Base-by-base conservation (phyloP, 305 asterid genomes). In the Fraxinus floribunda region DNA sequence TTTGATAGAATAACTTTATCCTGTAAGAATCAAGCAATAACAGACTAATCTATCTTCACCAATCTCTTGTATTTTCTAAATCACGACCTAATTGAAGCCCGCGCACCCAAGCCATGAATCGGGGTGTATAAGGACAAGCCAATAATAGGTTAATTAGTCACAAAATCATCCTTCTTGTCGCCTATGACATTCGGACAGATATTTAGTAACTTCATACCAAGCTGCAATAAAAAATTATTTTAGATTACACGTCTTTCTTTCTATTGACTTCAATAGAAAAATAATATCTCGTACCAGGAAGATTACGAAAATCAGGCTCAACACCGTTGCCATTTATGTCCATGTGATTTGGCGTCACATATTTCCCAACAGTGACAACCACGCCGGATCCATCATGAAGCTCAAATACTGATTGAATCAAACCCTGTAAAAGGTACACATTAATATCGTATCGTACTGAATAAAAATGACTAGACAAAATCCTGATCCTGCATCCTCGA, bases 301-400 rank as follows among this genome's bases (percentile, higher is more conserved):
- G 71, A 81, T 88, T 93, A 41, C 83, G 92, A 84, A 92, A 96
- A 93, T 96, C 99, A 30, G 99, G 98, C 68, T 94, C 97, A 78
- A 96, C 85, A 52, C 99, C 99, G 32, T 93, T 93, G 81, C 97
- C 96, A 71, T 96, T 96, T 39, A 96, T 96, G 90, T 96, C 98
- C 90, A 84, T 79, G 86, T 89, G 97, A 80, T 91, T 92, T 71
- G 99, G 98, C 0, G 99, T 94, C 79, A 91, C 99, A 83, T 96
- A 96, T 91, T 94, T 96, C 86, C 98, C 98, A 74, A 96, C 86
- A 26, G 99, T 96, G 86, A 96, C 97, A 77, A 91, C 98, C 81
- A 96, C 85, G 1, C 99, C 99, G 22, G 99, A 96, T 46, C 99
- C 99, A 84, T 96, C 98, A n/a, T 88, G 93, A 60, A 96, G 98